Evolutionary conservation across 768 basidiomycete species (phyloP), one percentile per base, ranked within the genome.

Genomic region (Lactarius sp.): DNA sequence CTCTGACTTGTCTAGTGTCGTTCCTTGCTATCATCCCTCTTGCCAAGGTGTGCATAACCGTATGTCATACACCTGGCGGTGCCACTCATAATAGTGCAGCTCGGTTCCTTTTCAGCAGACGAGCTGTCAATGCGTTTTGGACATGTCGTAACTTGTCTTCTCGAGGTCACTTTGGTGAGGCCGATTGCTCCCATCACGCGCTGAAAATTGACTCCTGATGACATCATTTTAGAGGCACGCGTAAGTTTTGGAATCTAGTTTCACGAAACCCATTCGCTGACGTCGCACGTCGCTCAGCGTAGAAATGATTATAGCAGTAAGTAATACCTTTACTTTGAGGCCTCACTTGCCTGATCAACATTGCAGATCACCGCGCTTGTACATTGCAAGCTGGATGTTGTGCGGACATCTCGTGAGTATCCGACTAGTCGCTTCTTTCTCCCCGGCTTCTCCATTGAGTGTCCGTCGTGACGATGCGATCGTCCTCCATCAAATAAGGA

Each of bases 1-100:
- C 46, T 53, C 51, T 52, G 33, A 44, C 42, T 12, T 27, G 14
- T 52, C 9, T 8, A 90, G 88, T 87, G 70, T 84, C 85, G 1
- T 92, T 94, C 71, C 74, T 91, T 49, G 84, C 92, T 12, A 94
- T 94, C 62, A 82, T 94, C 64, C 92, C 92, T 6, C 78, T 94
- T 6, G 92, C 92, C 46, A 90, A 92, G 76, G 88, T 87, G 47
- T 39, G 51, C 20, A 33, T 34, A 41, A 3, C 22, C 56, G 50
- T 31, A 37, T 56, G n/a, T 42, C 20, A 27, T 22, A 47, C 42
- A 36, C 50, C 31, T 13, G 39, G 41, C 33, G n/a, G 1, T 36
- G 27, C 2, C 7, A 6, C 37, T 64, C 16, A 67, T 65, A 18
- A 70, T 36, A 8, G 18, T 54, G 44, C 52, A 90, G 87, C 74